Percentiles rank a stretch among this genome's conserved stretches.
phyloP scores from a whole-genome alignment of 2,329 filamentous ascomycete genomes.

The Fusarium sp. region DNA sequence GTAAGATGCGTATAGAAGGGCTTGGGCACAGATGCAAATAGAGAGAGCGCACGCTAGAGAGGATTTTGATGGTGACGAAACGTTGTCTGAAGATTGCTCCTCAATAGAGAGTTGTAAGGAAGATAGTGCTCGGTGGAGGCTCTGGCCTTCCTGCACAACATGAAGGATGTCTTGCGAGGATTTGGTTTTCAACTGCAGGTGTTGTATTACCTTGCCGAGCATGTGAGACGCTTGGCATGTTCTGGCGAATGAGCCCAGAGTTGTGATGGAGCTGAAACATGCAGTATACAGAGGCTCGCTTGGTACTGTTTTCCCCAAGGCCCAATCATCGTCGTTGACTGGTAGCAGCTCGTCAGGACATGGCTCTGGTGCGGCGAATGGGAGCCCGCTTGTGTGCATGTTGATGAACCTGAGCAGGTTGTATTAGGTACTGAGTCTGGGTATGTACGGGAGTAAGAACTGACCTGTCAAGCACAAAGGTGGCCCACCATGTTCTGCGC shows the following conservation, averaged over 20 bases:
- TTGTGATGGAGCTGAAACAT: not conserved
- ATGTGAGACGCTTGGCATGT: conserved; percentile 10
- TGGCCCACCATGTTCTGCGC: conserved; percentile 10
- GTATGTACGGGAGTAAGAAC: not conserved
- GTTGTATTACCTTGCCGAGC: conserved; percentile 1
- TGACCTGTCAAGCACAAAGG: conserved; percentile 6
- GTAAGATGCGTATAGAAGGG: not conserved
- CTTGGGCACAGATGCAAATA: conserved; percentile 4
- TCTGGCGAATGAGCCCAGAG: conserved; percentile 5
- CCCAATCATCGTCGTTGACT: conserved; percentile 9
- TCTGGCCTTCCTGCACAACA: not conserved
- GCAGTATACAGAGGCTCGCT: conserved; percentile 8
- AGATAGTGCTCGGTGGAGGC: not conserved
- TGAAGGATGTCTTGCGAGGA: not conserved
- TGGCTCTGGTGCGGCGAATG: conserved; percentile 5
- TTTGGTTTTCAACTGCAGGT: not conserved
- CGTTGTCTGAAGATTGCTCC: not conserved
- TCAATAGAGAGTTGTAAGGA: not conserved
- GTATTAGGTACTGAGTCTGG: not conserved
- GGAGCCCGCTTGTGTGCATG: not conserved
- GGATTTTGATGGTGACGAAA: not conserved
- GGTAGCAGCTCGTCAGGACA: not conserved
- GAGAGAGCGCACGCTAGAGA: not conserved
- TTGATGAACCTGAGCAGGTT: not conserved
- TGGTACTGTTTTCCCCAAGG: not conserved